Conservation (phyloP, 768 basidiomycete species). For the Leucocoprinus birnbaumii region DNA sequence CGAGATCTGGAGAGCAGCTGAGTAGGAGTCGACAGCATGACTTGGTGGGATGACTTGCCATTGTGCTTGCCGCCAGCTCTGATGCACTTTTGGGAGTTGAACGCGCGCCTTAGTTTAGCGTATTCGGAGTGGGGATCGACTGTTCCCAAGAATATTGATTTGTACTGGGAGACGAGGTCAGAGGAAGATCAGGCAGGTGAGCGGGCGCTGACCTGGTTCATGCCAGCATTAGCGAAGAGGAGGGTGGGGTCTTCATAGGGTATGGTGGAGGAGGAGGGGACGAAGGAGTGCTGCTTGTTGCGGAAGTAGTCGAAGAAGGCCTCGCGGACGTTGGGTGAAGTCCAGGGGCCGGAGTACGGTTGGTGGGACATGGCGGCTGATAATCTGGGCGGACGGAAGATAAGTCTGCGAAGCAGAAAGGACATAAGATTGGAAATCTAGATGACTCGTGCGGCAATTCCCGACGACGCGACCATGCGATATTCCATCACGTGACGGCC, state of each 20-base stretch:
- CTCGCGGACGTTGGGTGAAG: conserved; percentile 79
- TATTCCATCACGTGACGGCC: conserved; percentile 8
- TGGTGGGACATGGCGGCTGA: conserved; percentile 34
- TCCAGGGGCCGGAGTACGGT: conserved; percentile 54
- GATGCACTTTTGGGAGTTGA: conserved; percentile 98
- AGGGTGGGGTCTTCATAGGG: conserved; percentile 98
- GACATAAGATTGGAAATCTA: conserved; percentile 8
- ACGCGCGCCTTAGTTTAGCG: conserved; percentile 87
- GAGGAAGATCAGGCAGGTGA: background rate
- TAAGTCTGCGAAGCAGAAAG: conserved; percentile 5
- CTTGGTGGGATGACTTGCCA: conserved; percentile 40
- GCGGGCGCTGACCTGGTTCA: conserved; percentile 66
- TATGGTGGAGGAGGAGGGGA: conserved; percentile 88
- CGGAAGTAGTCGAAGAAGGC: conserved; percentile 92
- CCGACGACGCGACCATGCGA: conserved; percentile 7
- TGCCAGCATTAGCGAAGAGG: conserved; percentile 97
- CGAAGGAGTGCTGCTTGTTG: conserved; percentile 78
- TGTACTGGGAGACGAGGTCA: conserved; percentile 60
- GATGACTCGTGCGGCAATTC: conserved; percentile 13
- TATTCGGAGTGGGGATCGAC: conserved; percentile 94
- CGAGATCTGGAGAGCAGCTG: conserved; percentile 67
- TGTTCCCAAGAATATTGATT: conserved; percentile 95
- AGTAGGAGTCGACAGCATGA: background rate
- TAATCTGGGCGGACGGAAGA: conserved; percentile 14
- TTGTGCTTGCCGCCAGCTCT: conserved; percentile 99